Base-by-base conservation (phyloP, 1,284 basidiomycete genomes). In the Phellopilus nigrolimitatus region DNA sequence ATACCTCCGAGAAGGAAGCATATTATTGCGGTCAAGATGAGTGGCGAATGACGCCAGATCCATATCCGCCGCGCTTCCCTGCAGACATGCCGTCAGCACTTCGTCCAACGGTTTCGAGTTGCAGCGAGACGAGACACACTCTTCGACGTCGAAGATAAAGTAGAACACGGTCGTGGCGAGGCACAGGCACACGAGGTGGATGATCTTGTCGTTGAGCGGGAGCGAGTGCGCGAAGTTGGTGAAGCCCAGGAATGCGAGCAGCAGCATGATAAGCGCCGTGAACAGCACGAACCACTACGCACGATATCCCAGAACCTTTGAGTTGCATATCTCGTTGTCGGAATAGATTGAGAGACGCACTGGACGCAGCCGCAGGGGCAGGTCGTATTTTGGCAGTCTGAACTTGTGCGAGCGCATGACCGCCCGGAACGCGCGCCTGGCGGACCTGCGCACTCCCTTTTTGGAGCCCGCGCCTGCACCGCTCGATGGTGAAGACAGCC, bases 141-240 rank as follows among this genome's bases (percentile, higher is more conserved):
- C 89, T 57, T 94, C 90, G 9, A 93, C 83, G 59, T 91, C 89
- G 54, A 89, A 81, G 43, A 93, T 90, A 61, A 89, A 88, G 66
- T 91, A 95, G 67, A 93, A 93, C 4, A 91, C 76, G 4, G 70
- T 80, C 0, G 91, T 92, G 0, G 91, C 88, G 25, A 88, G 56
- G 54, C 74, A 74, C 59, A 95, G 85, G 65, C 88, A 91, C 19
- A 90, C 61, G 64, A 95, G 92, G 62, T 91, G 92, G 24, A 93
- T 68, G 10, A 93, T 61, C 68, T 93, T 92, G 77, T 89, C 87
- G 63, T 88, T 89, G 13, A 93, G 64, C 0, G 86, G 86, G 8
- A 92, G 64, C 3, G 78, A 67, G 54, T 73, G 72, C 15, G 80
- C 71, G 57, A 84, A 71, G 65, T 86, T 78, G 21, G 88, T 86